These are phyloP conservation scores for Tieghemostelium lacteum DNA, from an alignment of 78 protist genomes.

Conservation along the genomic window DNA sequence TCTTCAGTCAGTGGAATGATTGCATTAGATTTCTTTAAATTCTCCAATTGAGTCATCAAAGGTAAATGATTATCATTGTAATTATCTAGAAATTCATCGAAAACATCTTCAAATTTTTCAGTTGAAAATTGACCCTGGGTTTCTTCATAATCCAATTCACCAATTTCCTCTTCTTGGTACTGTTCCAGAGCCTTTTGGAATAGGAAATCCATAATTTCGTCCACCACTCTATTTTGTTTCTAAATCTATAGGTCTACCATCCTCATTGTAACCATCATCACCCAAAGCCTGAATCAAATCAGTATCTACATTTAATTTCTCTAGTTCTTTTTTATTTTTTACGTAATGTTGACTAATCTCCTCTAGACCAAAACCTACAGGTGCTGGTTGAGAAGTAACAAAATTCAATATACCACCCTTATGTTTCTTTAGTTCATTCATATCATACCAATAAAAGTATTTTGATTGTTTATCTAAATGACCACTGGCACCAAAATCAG, in stretches of 20 bases:
- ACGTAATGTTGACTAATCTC: conserved; percentile 61
- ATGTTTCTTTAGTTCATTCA: conserved; percentile 52
- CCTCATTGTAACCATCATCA: not conserved
- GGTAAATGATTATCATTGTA: conserved; percentile 44
- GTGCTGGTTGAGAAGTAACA: conserved; percentile 43
- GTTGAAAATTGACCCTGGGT: conserved; percentile 29
- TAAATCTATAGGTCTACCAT: not conserved
- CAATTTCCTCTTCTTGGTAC: conserved; percentile 63
- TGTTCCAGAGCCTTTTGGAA: conserved; percentile 36
- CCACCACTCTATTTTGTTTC: conserved; percentile 13
- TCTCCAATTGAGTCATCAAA: conserved; percentile 20
- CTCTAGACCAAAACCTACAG: conserved; percentile 57
- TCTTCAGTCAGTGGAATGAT: conserved; percentile 27
- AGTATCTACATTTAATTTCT: conserved; percentile 19
- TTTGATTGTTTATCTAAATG: conserved; percentile 54
- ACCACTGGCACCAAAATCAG: conserved; percentile 81
- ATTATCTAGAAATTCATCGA: conserved; percentile 54
- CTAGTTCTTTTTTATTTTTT: conserved; percentile 33
- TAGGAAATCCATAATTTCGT: conserved; percentile 26
- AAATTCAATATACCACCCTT: conserved; percentile 49
- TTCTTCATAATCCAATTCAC: conserved; percentile 42
- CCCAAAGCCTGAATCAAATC: not conserved
- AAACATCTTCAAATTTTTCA: conserved; percentile 39
- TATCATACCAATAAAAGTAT: conserved; percentile 81
- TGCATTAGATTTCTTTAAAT: conserved; percentile 5